phyloP scores from a whole-genome alignment of 176 grass and related monocot species.

The Bothriochloa decipiens region DNA sequence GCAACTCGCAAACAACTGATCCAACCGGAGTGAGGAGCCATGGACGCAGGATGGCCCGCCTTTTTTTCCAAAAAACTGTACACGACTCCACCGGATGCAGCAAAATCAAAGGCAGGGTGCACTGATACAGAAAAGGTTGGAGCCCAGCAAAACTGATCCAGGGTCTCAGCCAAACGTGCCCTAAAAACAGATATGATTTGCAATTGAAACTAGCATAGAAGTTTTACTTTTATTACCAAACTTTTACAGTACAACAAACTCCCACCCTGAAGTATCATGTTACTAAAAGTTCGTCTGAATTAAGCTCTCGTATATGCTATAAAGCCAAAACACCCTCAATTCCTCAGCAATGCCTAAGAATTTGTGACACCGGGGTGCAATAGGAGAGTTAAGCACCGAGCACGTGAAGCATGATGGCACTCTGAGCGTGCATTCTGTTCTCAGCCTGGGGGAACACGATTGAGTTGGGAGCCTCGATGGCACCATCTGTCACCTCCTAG shows the following conservation, averaged over 20 bases:
- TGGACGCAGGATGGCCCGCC: no score
- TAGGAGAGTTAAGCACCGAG: slow-evolving; percentile 50
- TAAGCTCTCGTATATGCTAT: not conserved
- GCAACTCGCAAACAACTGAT: no score
- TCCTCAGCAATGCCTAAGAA: slow-evolving; percentile 11
- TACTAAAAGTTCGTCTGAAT: not conserved
- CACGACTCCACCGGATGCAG: no score
- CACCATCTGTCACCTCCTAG: slow-evolving; percentile 81
- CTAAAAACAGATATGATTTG: no score
- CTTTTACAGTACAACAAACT: slow-evolving; percentile 21
- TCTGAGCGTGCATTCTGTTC: slow-evolving; percentile 94
- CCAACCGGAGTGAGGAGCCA: no score
- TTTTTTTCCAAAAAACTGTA: no score
- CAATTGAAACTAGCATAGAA: not conserved
- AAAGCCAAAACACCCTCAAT: slow-evolving; percentile 22
- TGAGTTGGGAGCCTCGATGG: slow-evolving; percentile 80
- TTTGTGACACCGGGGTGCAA: not conserved
- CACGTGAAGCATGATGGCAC: slow-evolving; percentile 91
- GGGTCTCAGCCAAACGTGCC: no score
- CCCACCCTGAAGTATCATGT: not conserved
- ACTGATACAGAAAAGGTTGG: not conserved
- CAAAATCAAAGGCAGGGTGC: no score
- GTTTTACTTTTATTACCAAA: slow-evolving; percentile 17
- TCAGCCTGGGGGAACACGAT: slow-evolving; percentile 96
- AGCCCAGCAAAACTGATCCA: not conserved